Conservation (phyloP, 805 yeast species). For the Ogataea trehaloabstinens region DNA sequence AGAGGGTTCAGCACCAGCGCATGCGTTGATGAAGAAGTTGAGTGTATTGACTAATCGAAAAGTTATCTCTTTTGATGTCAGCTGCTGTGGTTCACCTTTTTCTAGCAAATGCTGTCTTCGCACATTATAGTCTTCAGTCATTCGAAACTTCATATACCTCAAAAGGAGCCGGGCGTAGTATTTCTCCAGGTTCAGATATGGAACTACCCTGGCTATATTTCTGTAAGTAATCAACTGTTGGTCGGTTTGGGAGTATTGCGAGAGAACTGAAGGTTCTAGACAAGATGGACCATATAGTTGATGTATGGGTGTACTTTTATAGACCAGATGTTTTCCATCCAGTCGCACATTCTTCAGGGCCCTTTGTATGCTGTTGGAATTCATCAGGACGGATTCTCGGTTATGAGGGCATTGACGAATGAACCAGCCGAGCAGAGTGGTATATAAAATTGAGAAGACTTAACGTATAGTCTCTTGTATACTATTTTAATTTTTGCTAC, state of each 20-base stretch:
- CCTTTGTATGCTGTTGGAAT: too few relatives aligned
- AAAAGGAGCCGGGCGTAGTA: conserved; percentile 8
- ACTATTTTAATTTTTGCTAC: too few relatives aligned
- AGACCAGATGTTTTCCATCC: conserved; percentile 5
- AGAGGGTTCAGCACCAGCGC: conserved; percentile 8
- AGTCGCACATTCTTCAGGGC: conserved; percentile 1
- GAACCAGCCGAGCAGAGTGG: too few relatives aligned
- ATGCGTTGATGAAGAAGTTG: conserved; percentile 26
- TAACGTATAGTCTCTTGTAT: too few relatives aligned
- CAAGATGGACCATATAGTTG: conserved; percentile 24
- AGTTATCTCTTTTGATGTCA: conserved; percentile 12
- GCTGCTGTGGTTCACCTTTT: neutral
- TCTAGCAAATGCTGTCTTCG: conserved; percentile 11
- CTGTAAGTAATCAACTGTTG: conserved; percentile 19
- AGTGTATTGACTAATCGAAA: conserved; percentile 22
- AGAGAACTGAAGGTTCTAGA: conserved; percentile 11
- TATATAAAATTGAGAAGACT: too few relatives aligned
- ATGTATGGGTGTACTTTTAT: conserved; percentile 14
- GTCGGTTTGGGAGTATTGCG: conserved; percentile 5
- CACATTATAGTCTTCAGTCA: conserved; percentile 23
- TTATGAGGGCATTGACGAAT: too few relatives aligned
- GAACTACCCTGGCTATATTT: conserved; percentile 17
- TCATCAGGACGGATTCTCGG: too few relatives aligned
- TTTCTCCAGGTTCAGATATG: conserved; percentile 9
- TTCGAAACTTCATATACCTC: conserved; percentile 16